Base-by-base conservation (phyloP, 768 basidiomycete species). In the Pleurotus platypus region DNA sequence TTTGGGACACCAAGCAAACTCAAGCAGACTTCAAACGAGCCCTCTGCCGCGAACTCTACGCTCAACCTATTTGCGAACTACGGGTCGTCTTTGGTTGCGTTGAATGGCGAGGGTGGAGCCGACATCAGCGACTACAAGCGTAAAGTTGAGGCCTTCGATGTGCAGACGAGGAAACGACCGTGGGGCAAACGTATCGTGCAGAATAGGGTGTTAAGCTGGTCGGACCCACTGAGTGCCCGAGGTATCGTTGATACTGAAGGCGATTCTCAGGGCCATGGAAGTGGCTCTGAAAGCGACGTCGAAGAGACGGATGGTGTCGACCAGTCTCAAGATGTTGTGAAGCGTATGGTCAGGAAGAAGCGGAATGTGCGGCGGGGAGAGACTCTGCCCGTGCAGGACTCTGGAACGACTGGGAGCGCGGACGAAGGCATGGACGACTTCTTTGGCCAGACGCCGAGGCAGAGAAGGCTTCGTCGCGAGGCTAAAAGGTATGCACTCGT, bases 191-290 rank as follows among this genome's bases (percentile, higher is more conserved):
- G 71, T 1, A 49, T 70, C n/a, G 59, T 59, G 2, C 76, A 75
- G 62, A 76, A 65, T 27, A 74, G 80, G 8, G 69, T 81, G 40
- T 75, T 80, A 20, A 83, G 79, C 62, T 83, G 68, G 68, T 63
- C 67, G 4, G 68, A 69, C 49, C 60, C 65, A 7, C 22, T 64
- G 47, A 69, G 66, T 60, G 64, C 66, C 8, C 39, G 57, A 13
- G 58, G 46, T 5, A 30, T 40, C 35, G 20, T 55, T 18, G 27
- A 35, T 30, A 30, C 46, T 18, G 53, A 46, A n/a, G 46, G 38
- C 16, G 43, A 42, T 27, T 18, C 13, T 12, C 12, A 22, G 53
- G 27, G 37, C 1, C 16, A 59, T 15, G 51, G 16, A 15, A 38
- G 51, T 16, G 55, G 55, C 30, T 46, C 55, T 22, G 57, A 49